Percentiles rank a stretch among this genome's conserved stretches.
These are phyloP conservation scores for Trypanosoma theileri DNA, from an alignment of 208 protist species.

Conservation along the genomic window DNA sequence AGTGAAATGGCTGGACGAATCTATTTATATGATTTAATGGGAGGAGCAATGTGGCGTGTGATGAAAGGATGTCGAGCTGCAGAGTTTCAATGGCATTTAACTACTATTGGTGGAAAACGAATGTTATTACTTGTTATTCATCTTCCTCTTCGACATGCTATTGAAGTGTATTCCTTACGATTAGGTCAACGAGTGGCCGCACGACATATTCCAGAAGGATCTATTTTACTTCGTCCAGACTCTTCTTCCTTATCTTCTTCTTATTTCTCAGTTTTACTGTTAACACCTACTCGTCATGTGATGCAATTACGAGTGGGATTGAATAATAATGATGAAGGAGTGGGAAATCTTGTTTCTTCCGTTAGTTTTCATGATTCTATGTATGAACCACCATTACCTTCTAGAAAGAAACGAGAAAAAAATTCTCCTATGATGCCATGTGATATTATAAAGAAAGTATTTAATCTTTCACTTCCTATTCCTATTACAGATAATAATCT, in stretches of 20 bases:
- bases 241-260: constrained; percentile 5
- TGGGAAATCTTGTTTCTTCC: background rate
- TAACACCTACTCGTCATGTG: constrained; percentile 27
- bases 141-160: constrained; percentile 58
- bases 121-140: constrained; percentile 68
- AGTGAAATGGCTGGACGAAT: constrained; percentile 48
- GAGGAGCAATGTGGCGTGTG: constrained; percentile 46
- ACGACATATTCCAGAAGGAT: constrained; percentile 49
- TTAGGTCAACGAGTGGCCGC: constrained; percentile 55
- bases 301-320: constrained; percentile 25
- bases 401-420: background rate
- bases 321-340: constrained; percentile 2
- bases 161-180: constrained; percentile 75
- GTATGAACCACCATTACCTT: background rate
- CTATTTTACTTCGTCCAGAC: constrained; percentile 48
- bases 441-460: constrained; percentile 17
- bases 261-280: constrained; percentile 16
- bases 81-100: constrained; percentile 69
- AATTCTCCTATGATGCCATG: constrained; percentile 6
- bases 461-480: constrained; percentile 11
- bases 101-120: constrained; percentile 30
- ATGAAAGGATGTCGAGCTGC: constrained; percentile 74
- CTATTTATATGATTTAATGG: constrained; percentile 63
- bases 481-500: constrained; percentile 18
- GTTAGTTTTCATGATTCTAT: background rate